Evolutionary conservation across 108 stramenopile species (phyloP), one percentile per base, ranked within the genome.

Genomic region (Fistulifera solaris): DNA sequence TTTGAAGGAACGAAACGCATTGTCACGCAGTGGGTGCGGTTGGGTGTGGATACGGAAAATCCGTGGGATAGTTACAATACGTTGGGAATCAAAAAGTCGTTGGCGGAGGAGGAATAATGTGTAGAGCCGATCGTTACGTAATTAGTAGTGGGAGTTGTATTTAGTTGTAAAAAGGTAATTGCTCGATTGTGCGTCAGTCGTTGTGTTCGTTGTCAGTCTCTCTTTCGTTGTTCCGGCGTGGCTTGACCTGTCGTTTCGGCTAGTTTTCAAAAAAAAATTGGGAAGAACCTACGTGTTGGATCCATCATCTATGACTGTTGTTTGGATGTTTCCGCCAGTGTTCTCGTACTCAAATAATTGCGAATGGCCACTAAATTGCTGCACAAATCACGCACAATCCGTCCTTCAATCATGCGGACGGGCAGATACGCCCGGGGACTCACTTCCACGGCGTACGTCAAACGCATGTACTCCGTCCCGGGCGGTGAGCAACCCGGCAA

Each of bases 21-120:
- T 44, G 72, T 95, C 10, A 98, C 96, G 2, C 87, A 96, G 69
- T 98, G 96, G 96, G 82, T 98, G 55, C 75, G 96, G 49, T 62
- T 73, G 27, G 94, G 94, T 48, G 96, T 98, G 21, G 79, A 81
- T 48, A 61, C 59, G 45, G 86, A 85, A 52, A 86, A 79, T 64
- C 79, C 87, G 1, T 95, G 94, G 94, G 63, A 72, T 62, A 63
- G 72, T 13, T 88, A 82, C 70, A 88, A 93, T 67, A 83, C 90
- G 7, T 38, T 66, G 21, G 67, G 67, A 22, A 50, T 68, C 28
- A 60, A 68, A n/a, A 28, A 46, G 31, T 35, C 31, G 3, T 56
- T 17, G 24, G 38, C 4, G 61, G 49, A 50, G 19, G 49, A 24
- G 1, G 49, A 50, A 8, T 35, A 35, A n/a, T n/a, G n/a, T n/a